Percentiles rank a stretch among this genome's conserved stretches.
phyloP scores from a whole-genome alignment of 176 grass and related monocot species.

The Eleusine indica region DNA sequence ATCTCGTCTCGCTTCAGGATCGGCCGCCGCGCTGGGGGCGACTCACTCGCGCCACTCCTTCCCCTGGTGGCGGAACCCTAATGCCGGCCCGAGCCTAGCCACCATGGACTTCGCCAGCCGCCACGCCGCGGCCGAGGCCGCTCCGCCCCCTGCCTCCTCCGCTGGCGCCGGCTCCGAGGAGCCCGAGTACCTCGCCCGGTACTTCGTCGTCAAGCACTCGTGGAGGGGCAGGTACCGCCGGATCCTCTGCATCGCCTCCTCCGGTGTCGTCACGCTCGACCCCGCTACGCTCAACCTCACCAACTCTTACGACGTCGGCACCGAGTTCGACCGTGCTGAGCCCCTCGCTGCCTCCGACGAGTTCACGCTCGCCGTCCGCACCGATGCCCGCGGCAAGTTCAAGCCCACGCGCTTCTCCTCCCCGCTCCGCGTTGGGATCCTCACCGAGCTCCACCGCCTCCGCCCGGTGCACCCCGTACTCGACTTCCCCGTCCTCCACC shows the following conservation, averaged over 20 bases:
- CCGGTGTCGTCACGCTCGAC: conserved; percentile 84
- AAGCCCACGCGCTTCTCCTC: conserved; percentile 86
- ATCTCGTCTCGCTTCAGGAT: conserved; percentile 61
- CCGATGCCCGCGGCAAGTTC: conserved; percentile 78
- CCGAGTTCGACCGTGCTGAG: conserved; percentile 72
- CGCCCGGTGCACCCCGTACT: conserved; percentile 47
- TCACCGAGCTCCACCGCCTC: conserved; percentile 88
- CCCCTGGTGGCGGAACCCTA: conserved; percentile 54
- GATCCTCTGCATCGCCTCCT: conserved; percentile 82
- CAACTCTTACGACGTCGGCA: conserved; percentile 75
- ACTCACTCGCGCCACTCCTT: conserved; percentile 87
- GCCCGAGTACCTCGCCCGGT: conserved; percentile 88
- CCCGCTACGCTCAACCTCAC: conserved; percentile 73
- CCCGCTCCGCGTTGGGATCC: conserved; percentile 75
- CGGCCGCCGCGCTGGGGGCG: conserved; percentile 95
- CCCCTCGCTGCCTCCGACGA: conserved; percentile 62
- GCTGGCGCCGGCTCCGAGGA: conserved; percentile 57
- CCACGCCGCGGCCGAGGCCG: conserved; percentile 55
- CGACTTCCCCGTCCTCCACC: conserved; percentile 91
- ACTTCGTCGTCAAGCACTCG: conserved; percentile 91
- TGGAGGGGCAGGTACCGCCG: conserved; percentile 92
- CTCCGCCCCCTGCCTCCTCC: conserved; percentile 37
- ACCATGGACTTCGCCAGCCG: conserved; percentile 95
- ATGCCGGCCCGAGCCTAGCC: conserved; percentile 77
- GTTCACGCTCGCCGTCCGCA: conserved; percentile 75